A percentile compares a stretch with the other conserved stretches of the same genome.
Conservation (phyloP, 176 grass and related monocot genomes). For the Puccinellia tenuiflora region DNA sequence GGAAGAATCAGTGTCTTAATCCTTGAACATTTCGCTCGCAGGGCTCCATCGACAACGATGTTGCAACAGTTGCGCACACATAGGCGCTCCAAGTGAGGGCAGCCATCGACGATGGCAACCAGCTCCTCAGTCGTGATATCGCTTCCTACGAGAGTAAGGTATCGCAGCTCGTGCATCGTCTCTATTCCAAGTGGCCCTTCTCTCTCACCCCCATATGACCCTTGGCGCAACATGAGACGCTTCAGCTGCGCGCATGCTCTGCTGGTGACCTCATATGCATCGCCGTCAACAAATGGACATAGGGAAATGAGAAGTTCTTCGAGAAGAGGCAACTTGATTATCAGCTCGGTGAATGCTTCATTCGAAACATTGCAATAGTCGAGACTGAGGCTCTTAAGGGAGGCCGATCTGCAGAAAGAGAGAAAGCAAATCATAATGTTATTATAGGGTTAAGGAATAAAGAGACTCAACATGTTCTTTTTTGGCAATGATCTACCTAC, state of each 20-base stretch:
- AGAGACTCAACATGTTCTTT: neutral
- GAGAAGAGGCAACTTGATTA: constrained; percentile 1
- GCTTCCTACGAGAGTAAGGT: neutral
- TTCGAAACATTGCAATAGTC: constrained; percentile 1
- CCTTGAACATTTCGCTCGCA: constrained; percentile 13
- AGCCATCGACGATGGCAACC: neutral
- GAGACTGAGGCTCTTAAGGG: constrained; percentile 1
- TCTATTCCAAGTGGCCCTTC: neutral
- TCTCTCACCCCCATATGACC: neutral
- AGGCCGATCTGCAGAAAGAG: neutral
- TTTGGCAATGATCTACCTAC: neutral
- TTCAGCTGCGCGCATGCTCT: constrained; percentile 7
- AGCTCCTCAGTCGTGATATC: neutral
- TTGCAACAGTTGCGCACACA: neutral
- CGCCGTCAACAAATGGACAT: constrained; percentile 6
- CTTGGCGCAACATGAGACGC: constrained; percentile 17
- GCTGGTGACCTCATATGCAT: constrained; percentile 12
- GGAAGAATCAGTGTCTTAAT: constrained; percentile 13
- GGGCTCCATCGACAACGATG: neutral
- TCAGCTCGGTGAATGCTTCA: constrained; percentile 13
- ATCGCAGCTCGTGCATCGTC: constrained; percentile 5
- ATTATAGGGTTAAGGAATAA: neutral
- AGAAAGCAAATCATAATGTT: neutral
- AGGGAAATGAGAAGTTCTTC: constrained; percentile 15
- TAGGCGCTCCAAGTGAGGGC: constrained; percentile 1